These are phyloP conservation scores for Cercophora samala DNA, from an alignment of 495 filamentous ascomycete genomes.

Conservation along the genomic window DNA sequence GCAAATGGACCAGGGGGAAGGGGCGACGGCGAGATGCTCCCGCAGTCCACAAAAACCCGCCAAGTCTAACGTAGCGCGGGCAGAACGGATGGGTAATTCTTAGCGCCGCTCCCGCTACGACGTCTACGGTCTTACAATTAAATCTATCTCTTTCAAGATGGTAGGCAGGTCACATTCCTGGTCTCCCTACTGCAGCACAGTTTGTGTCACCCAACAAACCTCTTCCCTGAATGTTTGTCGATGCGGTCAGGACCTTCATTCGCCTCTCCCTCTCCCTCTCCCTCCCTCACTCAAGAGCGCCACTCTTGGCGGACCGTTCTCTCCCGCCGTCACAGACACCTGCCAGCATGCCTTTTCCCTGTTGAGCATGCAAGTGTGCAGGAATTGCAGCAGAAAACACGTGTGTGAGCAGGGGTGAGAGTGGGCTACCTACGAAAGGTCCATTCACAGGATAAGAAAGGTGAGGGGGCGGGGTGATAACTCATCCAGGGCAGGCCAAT, in stretches of 20 bases:
- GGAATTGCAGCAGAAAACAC: background rate
- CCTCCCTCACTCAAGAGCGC: background rate
- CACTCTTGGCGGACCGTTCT: background rate
- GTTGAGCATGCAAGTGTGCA: slow-evolving; percentile 3
- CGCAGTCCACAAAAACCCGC: background rate
- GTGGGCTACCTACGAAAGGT: background rate
- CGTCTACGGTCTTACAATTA: background rate
- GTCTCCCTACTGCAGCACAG: background rate
- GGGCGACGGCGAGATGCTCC: background rate
- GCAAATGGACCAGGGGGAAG: background rate
- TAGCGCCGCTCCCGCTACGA: background rate
- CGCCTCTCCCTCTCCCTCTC: no score
- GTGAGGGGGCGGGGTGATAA: no score
- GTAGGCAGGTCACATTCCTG: background rate
- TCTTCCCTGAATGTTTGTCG: background rate
- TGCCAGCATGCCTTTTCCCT: slow-evolving; percentile 1
- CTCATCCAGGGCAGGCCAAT: no score
- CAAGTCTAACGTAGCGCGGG: background rate
- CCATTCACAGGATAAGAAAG: background rate
- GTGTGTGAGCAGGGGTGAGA: background rate
- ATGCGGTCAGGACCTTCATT: background rate
- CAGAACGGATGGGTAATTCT: background rate
- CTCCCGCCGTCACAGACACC: background rate
- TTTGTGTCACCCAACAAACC: background rate
- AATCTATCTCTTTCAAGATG: background rate